A percentile compares a stretch with the other conserved stretches of the same genome.
Evolutionary conservation across 306 rosid species (phyloP).

Genomic region (Luffa acutangula): DNA sequence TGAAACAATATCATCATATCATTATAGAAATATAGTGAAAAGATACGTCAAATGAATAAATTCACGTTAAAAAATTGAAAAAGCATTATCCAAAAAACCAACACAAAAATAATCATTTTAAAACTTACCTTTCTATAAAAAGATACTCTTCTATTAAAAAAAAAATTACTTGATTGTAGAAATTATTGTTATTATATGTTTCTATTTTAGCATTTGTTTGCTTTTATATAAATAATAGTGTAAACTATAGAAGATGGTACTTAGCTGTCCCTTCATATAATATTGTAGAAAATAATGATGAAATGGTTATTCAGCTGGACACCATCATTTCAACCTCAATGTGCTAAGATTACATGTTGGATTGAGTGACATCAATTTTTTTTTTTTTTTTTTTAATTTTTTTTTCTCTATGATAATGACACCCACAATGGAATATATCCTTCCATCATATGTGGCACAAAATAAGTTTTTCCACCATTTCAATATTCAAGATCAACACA

Average conservation of each 20-base stretch:
- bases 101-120: too few relatives aligned
- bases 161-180: too few relatives aligned
- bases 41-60: too few relatives aligned
- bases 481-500: background rate
- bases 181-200: background rate
- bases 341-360: background rate
- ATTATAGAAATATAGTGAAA: too few relatives aligned
- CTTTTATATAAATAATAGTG: background rate
- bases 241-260: background rate
- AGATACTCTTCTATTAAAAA: too few relatives aligned
- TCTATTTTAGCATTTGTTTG: background rate
- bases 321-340: background rate
- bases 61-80: too few relatives aligned
- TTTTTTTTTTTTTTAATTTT: background rate
- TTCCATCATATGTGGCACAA: slow-evolving; percentile 3
- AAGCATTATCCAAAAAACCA: too few relatives aligned
- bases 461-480: background rate
- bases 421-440: background rate
- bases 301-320: background rate
- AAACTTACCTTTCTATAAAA: too few relatives aligned
- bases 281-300: background rate
- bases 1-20: too few relatives aligned
- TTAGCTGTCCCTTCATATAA: slow-evolving; percentile 2
- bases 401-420: background rate
- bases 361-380: background rate